Evolutionary conservation across 148 eudicot species (phyloP).

Genomic region (Fallopia convolvulus): DNA sequence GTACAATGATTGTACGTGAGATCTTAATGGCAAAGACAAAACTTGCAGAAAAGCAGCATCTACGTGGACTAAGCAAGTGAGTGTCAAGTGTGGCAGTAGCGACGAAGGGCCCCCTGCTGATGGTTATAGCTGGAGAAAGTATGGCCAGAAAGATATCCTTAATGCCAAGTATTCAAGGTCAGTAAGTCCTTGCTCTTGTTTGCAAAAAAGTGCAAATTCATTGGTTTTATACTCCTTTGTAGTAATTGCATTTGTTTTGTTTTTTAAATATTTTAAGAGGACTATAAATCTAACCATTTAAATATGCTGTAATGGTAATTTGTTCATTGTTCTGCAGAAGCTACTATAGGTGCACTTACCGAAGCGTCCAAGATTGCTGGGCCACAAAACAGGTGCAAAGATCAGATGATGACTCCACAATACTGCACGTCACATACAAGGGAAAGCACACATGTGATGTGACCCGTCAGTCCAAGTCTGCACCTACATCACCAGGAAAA

Average conservation of each 20-base stretch:
- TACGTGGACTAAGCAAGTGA: slow-evolving; percentile 60
- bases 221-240: no score
- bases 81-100: slow-evolving; percentile 36
- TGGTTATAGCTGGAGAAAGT: slow-evolving; percentile 92
- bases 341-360: slow-evolving; percentile 46
- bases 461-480: slow-evolving; percentile 11
- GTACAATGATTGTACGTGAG: background rate
- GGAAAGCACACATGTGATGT: slow-evolving; percentile 40
- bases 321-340: slow-evolving; percentile 23
- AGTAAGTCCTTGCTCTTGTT: slow-evolving; percentile 7
- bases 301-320: background rate
- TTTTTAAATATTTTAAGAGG: no score
- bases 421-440: slow-evolving; percentile 34
- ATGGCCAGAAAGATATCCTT: slow-evolving; percentile 89
- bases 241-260: no score
- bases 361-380: slow-evolving; percentile 38
- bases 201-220: background rate
- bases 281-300: no score
- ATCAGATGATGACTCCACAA: slow-evolving; percentile 31
- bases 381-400: slow-evolving; percentile 53
- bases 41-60: slow-evolving; percentile 58
- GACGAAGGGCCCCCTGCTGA: slow-evolving; percentile 59
- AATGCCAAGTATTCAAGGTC: slow-evolving; percentile 88
- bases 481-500: slow-evolving; percentile 15
- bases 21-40: background rate